Percentiles rank a stretch among this genome's conserved stretches.
These are phyloP conservation scores for Sporothrix pseudoabietina DNA, from an alignment of 2,329 filamentous ascomycete genomes.

Conservation along the genomic window DNA sequence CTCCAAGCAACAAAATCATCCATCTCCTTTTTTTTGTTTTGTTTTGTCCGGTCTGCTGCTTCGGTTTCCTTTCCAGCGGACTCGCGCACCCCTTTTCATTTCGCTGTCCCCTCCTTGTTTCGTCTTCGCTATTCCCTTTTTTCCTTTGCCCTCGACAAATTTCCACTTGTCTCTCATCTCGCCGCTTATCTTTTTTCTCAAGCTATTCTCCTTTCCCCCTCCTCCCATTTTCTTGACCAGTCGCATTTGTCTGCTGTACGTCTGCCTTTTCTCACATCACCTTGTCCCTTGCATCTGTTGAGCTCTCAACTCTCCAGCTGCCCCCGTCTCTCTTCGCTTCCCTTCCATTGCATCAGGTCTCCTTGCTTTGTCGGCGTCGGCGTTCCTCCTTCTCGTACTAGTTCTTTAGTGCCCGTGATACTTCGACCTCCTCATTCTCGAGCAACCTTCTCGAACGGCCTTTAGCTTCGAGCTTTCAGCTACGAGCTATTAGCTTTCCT, in stretches of 20 bases:
- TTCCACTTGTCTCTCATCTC: conserved; percentile 11
- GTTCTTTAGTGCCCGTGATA: conserved; percentile 28
- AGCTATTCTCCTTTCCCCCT: conserved; percentile 3
- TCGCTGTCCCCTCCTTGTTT: conserved; percentile 31
- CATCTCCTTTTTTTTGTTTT: conserved; percentile 32
- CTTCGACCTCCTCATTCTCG: conserved; percentile 6
- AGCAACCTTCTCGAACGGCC: not conserved
- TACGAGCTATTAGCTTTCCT: conserved; percentile 10
- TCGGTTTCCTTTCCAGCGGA: conserved; percentile 32
- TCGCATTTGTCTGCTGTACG: not conserved
- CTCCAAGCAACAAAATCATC: conserved; percentile 32
- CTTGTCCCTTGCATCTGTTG: conserved; percentile 17
- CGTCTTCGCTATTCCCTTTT: conserved; percentile 25
- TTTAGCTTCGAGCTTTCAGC: conserved; percentile 18
- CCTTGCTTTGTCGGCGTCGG: conserved; percentile 31
- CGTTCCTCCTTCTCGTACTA: conserved; percentile 28
- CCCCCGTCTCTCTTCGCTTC: not conserved
- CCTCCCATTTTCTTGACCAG: conserved; percentile 9
- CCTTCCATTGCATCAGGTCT: conserved; percentile 27
- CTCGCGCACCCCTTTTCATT: conserved; percentile 37
- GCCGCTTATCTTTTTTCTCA: conserved; percentile 17
- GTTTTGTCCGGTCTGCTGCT: conserved; percentile 29
- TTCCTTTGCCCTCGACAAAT: conserved; percentile 6
- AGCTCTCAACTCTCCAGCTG: not conserved
- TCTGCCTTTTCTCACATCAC: not conserved